A percentile compares a stretch with the other conserved stretches of the same genome.
Conservation (phyloP, 768 basidiomycete species). For the Lentinula sp. region DNA sequence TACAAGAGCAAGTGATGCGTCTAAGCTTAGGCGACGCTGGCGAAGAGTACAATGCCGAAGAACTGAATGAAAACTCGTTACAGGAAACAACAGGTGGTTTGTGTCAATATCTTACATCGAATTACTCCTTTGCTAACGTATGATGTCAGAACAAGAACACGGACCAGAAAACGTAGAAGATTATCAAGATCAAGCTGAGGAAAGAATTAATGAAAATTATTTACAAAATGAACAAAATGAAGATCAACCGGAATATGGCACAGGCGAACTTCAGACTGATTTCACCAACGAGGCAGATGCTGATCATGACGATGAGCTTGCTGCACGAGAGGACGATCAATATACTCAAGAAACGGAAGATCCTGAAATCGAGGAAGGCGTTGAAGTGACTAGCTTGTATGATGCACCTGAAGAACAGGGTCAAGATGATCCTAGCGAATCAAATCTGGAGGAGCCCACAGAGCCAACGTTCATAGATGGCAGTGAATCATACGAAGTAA, state of each 20-base stretch:
- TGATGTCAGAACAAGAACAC: constrained; percentile 1
- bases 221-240: constrained; percentile 2
- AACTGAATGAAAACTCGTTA: background rate
- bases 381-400: background rate
- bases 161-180: background rate
- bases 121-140: background rate
- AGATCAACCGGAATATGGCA: background rate
- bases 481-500: background rate
- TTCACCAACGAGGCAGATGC: background rate
- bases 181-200: constrained; percentile 3
- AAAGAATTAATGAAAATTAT: background rate
- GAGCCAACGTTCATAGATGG: background rate
- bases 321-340: constrained; percentile 4
- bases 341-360: constrained; percentile 9
- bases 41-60: background rate
- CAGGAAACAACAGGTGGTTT: background rate
- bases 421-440: background rate
- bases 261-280: background rate
- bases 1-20: constrained; percentile 50
- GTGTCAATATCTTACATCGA: background rate
- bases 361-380: background rate
- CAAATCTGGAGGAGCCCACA: background rate
- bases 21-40: constrained; percentile 11
- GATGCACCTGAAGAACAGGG: constrained; percentile 7
- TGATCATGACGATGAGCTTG: background rate